Evolutionary conservation across 1,284 basidiomycete genomes (phyloP).

Genomic region (Blastosporella zonata): DNA sequence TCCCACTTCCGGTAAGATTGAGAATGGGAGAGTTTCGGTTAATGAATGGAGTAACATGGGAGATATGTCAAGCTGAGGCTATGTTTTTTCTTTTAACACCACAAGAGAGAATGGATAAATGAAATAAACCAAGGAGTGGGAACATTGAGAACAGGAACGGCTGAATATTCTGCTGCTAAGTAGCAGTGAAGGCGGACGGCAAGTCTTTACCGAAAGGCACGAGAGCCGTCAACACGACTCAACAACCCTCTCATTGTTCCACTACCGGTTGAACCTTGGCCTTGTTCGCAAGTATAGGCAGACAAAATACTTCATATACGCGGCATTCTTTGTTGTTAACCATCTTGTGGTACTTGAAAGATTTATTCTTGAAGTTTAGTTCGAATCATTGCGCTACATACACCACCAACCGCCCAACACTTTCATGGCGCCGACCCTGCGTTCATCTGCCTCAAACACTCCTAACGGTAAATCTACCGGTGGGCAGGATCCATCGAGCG

Average conservation of each 20-base stretch:
- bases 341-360: too few relatives aligned
- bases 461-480: constrained; percentile 17
- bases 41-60: too few relatives aligned
- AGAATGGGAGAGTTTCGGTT: not conserved
- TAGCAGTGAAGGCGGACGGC: not conserved
- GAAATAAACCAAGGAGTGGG: too few relatives aligned
- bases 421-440: constrained; percentile 29
- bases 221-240: not conserved
- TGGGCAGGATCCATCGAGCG: constrained; percentile 12
- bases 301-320: too few relatives aligned
- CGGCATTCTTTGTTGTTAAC: too few relatives aligned
- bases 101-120: too few relatives aligned
- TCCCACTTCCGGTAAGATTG: not conserved
- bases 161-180: too few relatives aligned
- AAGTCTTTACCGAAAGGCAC: too few relatives aligned
- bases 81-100: too few relatives aligned
- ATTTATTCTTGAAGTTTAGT: not conserved
- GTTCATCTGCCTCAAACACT: constrained; percentile 25
- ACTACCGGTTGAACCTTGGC: not conserved
- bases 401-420: not conserved
- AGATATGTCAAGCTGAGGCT: too few relatives aligned
- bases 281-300: too few relatives aligned
- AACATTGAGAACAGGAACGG: too few relatives aligned
- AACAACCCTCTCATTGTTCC: not conserved
- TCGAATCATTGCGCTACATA: not conserved